These are phyloP conservation scores for Spinellus fusiger DNA, from an alignment of 192 early-diverging fungal species.

Conservation along the genomic window DNA sequence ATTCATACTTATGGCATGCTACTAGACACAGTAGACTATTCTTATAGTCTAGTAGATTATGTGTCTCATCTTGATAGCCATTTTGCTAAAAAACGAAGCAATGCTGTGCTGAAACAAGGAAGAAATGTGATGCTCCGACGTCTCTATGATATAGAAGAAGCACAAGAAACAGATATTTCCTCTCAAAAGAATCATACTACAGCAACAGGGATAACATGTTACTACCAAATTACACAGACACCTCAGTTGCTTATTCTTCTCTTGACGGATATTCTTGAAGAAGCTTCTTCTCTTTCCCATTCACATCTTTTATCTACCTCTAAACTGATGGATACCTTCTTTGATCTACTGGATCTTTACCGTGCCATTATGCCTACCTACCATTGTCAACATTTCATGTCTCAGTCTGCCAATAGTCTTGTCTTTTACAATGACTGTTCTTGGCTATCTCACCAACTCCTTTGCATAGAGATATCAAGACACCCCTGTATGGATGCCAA, in stretches of 20 bases:
- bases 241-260: slow-evolving; percentile 14
- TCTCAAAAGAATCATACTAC: no score
- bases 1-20: slow-evolving; percentile 6
- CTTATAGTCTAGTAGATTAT: slow-evolving; percentile 25
- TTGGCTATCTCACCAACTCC: slow-evolving; percentile 49
- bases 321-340: slow-evolving; percentile 37
- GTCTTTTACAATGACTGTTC: slow-evolving; percentile 68
- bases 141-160: slow-evolving; percentile 34
- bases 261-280: slow-evolving; percentile 8
- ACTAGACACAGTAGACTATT: slow-evolving; percentile 22
- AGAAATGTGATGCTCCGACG: slow-evolving; percentile 42
- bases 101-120: slow-evolving; percentile 35
- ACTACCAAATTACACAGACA: slow-evolving; percentile 29
- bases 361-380: slow-evolving; percentile 56
- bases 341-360: slow-evolving; percentile 51
- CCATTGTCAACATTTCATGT: slow-evolving; percentile 46
- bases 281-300: slow-evolving; percentile 15
- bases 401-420: slow-evolving; percentile 50
- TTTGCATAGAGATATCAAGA: slow-evolving; percentile 2
- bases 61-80: slow-evolving; percentile 44
- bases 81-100: slow-evolving; percentile 39
- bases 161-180: slow-evolving; percentile 22
- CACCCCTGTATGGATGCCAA: slow-evolving; percentile 4
- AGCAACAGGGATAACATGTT: no score
- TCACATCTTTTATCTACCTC: slow-evolving; percentile 19